Conservation (phyloP, 1,284 basidiomycete species). For the Ganoderma sinense region DNA sequence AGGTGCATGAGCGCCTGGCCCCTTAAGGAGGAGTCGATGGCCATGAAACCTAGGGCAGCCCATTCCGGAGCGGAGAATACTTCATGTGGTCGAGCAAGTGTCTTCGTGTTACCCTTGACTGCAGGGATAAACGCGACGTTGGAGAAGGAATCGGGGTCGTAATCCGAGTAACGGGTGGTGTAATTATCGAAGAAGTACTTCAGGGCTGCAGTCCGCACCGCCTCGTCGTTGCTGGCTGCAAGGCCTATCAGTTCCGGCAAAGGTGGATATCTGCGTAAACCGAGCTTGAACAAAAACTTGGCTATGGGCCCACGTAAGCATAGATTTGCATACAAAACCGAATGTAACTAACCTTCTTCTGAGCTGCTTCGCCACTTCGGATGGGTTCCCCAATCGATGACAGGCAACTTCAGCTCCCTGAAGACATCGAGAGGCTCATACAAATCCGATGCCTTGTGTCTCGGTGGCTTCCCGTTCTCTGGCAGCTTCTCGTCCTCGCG, state of each 20-base stretch:
- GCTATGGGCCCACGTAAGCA: slow-evolving; percentile 53
- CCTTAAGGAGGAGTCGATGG: slow-evolving; percentile 65
- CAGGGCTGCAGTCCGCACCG: slow-evolving; percentile 64
- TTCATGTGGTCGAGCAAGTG: slow-evolving; percentile 73
- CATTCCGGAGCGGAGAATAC: slow-evolving; percentile 76
- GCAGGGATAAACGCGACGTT: slow-evolving; percentile 86
- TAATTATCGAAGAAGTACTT: slow-evolving; percentile 84
- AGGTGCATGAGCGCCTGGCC: slow-evolving; percentile 71
- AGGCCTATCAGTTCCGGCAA: slow-evolving; percentile 72
- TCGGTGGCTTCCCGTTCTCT: slow-evolving; percentile 43
- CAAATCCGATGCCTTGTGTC: slow-evolving; percentile 74
- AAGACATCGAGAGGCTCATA: slow-evolving; percentile 88
- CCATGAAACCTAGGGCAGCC: slow-evolving; percentile 79
- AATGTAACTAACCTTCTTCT: slow-evolving; percentile 75
- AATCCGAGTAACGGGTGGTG: slow-evolving; percentile 67
- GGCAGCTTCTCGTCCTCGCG: slow-evolving; percentile 37
- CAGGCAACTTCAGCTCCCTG: slow-evolving; percentile 78
- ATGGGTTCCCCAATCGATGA: slow-evolving; percentile 88
- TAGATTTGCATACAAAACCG: too few species aligned
- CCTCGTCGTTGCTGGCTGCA: slow-evolving; percentile 62
- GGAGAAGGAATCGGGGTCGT: slow-evolving; percentile 60
- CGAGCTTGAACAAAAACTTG: slow-evolving; percentile 84
- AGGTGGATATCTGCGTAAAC: slow-evolving; percentile 79
- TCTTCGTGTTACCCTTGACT: slow-evolving; percentile 54
- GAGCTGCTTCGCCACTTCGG: slow-evolving; percentile 81